phyloP scores from a whole-genome alignment of 2,329 filamentous ascomycete species.

The Pseudogymnoascus sp. region DNA sequence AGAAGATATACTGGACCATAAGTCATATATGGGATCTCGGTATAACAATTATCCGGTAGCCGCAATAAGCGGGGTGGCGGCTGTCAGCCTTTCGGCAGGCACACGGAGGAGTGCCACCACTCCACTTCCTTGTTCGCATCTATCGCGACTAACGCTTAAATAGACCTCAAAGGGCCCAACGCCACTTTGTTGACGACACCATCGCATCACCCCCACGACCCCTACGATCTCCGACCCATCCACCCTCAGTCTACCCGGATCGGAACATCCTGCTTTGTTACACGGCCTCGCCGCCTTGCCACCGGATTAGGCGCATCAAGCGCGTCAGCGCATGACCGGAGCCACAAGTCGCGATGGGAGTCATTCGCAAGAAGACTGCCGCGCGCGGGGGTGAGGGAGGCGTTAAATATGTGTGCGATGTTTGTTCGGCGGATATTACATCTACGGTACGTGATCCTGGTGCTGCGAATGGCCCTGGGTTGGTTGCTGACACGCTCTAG shows the following conservation, averaged over 20 bases:
- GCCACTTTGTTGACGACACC: not conserved
- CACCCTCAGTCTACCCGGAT: not conserved
- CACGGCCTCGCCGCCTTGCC: not conserved
- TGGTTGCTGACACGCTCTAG: constrained; percentile 36
- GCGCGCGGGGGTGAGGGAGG: constrained; percentile 77
- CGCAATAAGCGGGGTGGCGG: not conserved
- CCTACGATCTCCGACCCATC: not conserved
- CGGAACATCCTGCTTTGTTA: not conserved
- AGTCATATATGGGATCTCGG: not conserved
- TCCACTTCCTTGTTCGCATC: not conserved
- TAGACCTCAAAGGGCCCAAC: not conserved
- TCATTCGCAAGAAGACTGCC: constrained; percentile 92
- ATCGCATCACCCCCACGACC: not conserved
- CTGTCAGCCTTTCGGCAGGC: not conserved
- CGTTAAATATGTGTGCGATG: constrained; percentile 94
- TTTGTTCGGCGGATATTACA: constrained; percentile 93
- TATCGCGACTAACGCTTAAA: not conserved
- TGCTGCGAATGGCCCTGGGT: not conserved
- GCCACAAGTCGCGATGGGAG: constrained; percentile 55
- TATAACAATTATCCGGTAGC: not conserved
- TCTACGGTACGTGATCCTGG: constrained; percentile 63
- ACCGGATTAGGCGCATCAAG: not conserved
- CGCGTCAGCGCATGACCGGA: not conserved
- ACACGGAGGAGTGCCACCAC: not conserved
- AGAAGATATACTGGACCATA: no score